Conservation (phyloP, 2,329 filamentous ascomycete species). For the Aspergillus neoniger region DNA sequence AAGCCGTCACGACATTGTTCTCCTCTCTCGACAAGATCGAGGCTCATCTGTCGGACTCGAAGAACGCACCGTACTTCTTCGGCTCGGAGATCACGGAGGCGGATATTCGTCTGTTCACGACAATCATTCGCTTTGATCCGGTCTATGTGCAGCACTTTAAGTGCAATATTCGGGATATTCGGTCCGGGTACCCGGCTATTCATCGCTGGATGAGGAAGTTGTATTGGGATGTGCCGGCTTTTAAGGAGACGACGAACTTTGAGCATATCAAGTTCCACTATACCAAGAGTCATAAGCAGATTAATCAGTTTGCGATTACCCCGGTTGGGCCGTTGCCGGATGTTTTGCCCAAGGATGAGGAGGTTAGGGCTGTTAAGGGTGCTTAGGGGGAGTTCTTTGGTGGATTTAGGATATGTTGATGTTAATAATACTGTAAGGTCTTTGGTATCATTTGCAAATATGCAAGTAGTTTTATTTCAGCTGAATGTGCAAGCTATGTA, state of each 20-base stretch:
- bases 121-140: constrained; percentile 70
- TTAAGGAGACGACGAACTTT: constrained; percentile 82
- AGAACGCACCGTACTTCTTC: constrained; percentile 67
- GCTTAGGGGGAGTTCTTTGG: constrained; percentile 4
- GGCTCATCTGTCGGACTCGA: constrained; percentile 60
- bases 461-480: neutral
- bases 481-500: constrained; percentile 7
- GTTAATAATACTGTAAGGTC: neutral
- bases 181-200: constrained; percentile 76
- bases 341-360: constrained; percentile 74
- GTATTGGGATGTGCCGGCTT: constrained; percentile 82
- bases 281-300: constrained; percentile 66
- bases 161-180: constrained; percentile 82
- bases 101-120: constrained; percentile 75
- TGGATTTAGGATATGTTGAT: neutral
- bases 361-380: constrained; percentile 57
- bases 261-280: constrained; percentile 90
- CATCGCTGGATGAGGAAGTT: constrained; percentile 80
- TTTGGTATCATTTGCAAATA: constrained; percentile 1
- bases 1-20: constrained; percentile 71
- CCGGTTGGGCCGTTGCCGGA: constrained; percentile 82
- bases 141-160: constrained; percentile 83
- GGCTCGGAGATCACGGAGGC: constrained; percentile 76
- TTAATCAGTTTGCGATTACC: constrained; percentile 71
- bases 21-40: constrained; percentile 75